These are phyloP conservation scores for Sugiyamaella neomexicana DNA, from an alignment of 1,139 yeast genomes.

Conservation along the genomic window DNA sequence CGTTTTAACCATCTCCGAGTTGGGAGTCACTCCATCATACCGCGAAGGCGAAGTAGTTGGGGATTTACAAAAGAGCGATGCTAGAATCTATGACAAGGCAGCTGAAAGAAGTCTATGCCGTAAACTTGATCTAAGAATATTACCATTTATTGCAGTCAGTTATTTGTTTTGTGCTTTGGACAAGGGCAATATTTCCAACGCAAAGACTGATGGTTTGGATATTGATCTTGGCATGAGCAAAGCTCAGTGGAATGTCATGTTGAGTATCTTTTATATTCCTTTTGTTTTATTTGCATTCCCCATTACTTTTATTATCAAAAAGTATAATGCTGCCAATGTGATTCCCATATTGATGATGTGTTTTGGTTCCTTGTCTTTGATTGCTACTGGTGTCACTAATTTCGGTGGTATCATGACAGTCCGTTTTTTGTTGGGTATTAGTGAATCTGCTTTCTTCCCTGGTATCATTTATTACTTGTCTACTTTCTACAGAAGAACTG, in stretches of 20 bases:
- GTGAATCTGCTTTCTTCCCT: slow-evolving; percentile 61
- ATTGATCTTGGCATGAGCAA: slow-evolving; percentile 48
- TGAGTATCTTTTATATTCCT: slow-evolving; percentile 29
- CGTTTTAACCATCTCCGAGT: slow-evolving; percentile 8
- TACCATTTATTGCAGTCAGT: slow-evolving; percentile 44
- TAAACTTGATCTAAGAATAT: slow-evolving; percentile 45
- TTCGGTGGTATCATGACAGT: slow-evolving; percentile 49
- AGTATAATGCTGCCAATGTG: slow-evolving; percentile 43
- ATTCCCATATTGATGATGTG: slow-evolving; percentile 51
- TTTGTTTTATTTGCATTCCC: slow-evolving; percentile 35
- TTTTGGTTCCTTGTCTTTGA: slow-evolving; percentile 54
- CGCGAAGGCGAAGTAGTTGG: slow-evolving; percentile 16
- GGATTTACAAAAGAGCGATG: slow-evolving; percentile 21
- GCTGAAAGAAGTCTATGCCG: slow-evolving; percentile 30
- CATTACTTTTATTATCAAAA: slow-evolving; percentile 29
- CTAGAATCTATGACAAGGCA: slow-evolving; percentile 27
- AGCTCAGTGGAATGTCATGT: slow-evolving; percentile 37
- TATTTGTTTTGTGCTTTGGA: slow-evolving; percentile 43
- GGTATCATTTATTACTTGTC: slow-evolving; percentile 42
- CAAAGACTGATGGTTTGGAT: slow-evolving; percentile 53
- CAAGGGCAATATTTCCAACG: slow-evolving; percentile 49
- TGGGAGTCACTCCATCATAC: slow-evolving; percentile 4
- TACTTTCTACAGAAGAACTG: slow-evolving; percentile 33
- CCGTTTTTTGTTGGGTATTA: slow-evolving; percentile 53
- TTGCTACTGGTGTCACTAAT: slow-evolving; percentile 46